Evolutionary conservation across 352 stramenopile species (phyloP), one percentile per base, ranked within the genome.

Genomic region (Globisporangium parvum): DNA sequence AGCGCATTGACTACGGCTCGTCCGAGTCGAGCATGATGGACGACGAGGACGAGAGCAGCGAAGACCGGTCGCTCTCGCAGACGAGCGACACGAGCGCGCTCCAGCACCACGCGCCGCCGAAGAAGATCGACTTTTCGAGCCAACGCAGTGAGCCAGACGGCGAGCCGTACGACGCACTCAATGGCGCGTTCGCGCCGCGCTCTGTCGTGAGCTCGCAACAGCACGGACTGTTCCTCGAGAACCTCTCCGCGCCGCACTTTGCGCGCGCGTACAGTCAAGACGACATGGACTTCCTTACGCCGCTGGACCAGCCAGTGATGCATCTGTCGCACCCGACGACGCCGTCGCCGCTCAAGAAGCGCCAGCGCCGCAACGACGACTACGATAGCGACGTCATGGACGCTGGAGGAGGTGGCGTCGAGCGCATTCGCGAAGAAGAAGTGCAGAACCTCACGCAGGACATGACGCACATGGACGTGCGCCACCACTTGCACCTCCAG

Each of bases 271-370:
- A 79, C 71, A 92, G 81, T 52, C 84, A 94, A 53, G 81, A 94
- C 65, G 80, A 89, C 17, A 69, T 92, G 62, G 84, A 94, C 66
- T 94, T 91, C 69, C 74, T 87, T 39, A 94, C 84, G 50, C 84
- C 84, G 18, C 64, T 83, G 56, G 84, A 94, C 62, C 84, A 94
- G 56, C 84, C 84, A 1, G 81, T 94, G 37, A 71, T 92, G 55
- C 81, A 80, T 12, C 63, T 94, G 46, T 94, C 84, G 21, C 83
- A 92, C 48, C 81, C 84, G 10, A 89, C 78, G 50, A 91, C 84
- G 35, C 84, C 84, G 18, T 92, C 84, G 31, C 84, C 84, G 8
- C 66, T 94, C 23, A 92, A 92, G 56, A 94, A 94, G 44, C 69
- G 81, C 12, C 70, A 71, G 51, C 77, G 84, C 24, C 65, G 79